A percentile compares a stretch with the other conserved stretches of the same genome.
Conservation (phyloP, 2,329 filamentous ascomycete species). For the Xylaria sp. region DNA sequence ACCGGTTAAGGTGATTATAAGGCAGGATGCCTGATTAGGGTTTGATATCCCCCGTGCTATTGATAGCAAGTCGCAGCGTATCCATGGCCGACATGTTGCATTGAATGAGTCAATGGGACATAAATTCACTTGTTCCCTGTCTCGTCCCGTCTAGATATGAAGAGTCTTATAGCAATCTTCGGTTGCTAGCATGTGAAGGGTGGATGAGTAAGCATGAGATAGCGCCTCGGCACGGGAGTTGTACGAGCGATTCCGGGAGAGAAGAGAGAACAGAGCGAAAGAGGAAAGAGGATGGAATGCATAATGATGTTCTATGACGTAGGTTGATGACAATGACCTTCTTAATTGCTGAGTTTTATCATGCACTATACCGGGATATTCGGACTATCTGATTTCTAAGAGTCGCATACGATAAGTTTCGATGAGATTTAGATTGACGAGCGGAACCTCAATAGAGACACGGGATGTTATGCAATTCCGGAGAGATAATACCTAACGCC, state of each 20-base stretch:
- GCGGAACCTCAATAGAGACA: neutral
- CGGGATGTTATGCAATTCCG: neutral
- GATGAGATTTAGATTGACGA: neutral
- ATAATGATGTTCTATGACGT: neutral
- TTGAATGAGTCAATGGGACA: conserved; percentile 18
- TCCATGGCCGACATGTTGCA: conserved; percentile 19
- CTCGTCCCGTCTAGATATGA: neutral
- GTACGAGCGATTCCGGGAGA: neutral
- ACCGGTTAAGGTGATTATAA: conserved; percentile 13
- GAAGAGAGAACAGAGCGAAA: neutral
- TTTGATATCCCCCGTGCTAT: conserved; percentile 4
- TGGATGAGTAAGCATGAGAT: conserved; percentile 19
- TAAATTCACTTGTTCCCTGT: conserved; percentile 23
- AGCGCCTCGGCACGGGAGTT: conserved; percentile 2
- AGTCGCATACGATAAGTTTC: neutral
- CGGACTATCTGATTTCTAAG: neutral
- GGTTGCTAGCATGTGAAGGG: conserved; percentile 19
- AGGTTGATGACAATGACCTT: neutral
- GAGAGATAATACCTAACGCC: neutral
- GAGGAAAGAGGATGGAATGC: neutral
- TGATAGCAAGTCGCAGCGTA: conserved; percentile 7
- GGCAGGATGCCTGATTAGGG: conserved; percentile 19
- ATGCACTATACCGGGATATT: neutral
- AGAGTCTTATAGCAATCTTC: neutral
- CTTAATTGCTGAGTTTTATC: neutral